Conservation (phyloP, 164 flowering plant genomes). For the Warburgia ugandensis region DNA sequence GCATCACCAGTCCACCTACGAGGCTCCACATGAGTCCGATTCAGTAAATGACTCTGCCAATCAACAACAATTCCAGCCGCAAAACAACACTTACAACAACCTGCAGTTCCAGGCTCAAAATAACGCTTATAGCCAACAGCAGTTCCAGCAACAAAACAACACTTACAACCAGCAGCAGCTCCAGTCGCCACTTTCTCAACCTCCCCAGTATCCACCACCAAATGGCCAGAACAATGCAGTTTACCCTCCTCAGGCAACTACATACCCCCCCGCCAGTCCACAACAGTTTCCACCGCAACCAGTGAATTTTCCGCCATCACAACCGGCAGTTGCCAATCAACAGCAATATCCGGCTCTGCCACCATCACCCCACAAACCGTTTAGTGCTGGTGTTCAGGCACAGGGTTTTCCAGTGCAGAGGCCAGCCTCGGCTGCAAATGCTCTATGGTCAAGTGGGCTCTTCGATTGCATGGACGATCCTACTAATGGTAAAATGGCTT, state of each 20-base stretch:
- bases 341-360: constrained; percentile 5
- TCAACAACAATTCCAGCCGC: not conserved
- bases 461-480: constrained; percentile 47
- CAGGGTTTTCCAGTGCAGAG: constrained; percentile 4
- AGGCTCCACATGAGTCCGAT: too few relatives aligned
- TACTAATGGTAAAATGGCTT: constrained; percentile 18
- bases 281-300: constrained; percentile 1
- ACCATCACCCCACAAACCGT: not conserved
- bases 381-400: not conserved
- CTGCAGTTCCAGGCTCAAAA: not conserved
- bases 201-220: constrained; percentile 5
- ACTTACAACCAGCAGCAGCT: not conserved
- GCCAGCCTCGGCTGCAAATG: too few relatives aligned
- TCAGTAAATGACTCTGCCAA: not conserved
- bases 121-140: not conserved
- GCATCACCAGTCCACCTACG: too few relatives aligned
- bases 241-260: constrained; percentile 7
- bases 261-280: constrained; percentile 7
- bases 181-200: not conserved
- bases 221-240: not conserved
- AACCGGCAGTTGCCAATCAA: not conserved
- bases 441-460: too few relatives aligned
- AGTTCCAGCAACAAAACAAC: not conserved
- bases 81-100: too few relatives aligned
- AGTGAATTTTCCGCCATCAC: constrained; percentile 1